phyloP scores from a whole-genome alignment of 108 stramenopile genomes.

The Skeletonema tropicum region DNA sequence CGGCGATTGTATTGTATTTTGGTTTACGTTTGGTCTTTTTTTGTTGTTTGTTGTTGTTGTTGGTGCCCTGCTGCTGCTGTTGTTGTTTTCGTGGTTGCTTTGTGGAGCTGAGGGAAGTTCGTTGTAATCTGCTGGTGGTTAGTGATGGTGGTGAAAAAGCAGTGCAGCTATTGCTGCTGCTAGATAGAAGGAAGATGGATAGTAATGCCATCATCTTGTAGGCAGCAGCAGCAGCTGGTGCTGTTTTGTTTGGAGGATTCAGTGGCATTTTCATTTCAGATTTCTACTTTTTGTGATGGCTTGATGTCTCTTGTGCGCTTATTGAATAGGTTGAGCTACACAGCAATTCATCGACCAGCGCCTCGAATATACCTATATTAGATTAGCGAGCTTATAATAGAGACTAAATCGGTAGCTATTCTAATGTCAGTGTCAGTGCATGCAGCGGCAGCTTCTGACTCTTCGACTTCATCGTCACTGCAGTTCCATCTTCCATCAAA shows the following conservation, averaged over 20 bases:
- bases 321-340: no score
- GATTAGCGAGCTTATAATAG: no score
- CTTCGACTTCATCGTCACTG: no score
- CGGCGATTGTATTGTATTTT: conserved; percentile 34
- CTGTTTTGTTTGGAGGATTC: neutral
- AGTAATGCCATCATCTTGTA: neutral
- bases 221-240: neutral
- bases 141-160: neutral
- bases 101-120: neutral
- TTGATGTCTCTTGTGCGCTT: no score
- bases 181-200: neutral
- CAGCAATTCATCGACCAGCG: no score
- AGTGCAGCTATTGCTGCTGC: neutral
- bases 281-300: neutral
- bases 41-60: neutral
- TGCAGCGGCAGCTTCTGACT: no score
- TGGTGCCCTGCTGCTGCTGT: conserved; percentile 5
- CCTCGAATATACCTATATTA: no score
- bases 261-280: neutral
- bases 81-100: conserved; percentile 1
- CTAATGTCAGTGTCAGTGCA: no score
- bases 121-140: neutral
- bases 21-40: neutral
- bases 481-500: no score
- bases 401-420: no score